phyloP scores from a whole-genome alignment of 129 eudicot species.

The Scalesia atractyloides region DNA sequence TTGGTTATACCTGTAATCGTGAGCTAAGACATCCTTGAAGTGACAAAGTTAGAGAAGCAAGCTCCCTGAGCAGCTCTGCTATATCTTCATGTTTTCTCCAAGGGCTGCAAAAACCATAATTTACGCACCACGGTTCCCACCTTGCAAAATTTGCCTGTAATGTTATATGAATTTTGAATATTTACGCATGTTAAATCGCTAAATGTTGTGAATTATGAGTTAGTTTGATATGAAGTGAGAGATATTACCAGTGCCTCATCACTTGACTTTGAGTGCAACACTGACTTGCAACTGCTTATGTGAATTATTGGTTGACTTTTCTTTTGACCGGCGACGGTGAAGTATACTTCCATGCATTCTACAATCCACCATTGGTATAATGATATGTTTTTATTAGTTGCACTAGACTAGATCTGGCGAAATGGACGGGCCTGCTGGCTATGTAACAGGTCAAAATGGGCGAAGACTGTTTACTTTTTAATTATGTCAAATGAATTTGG shows the following conservation, averaged over 20 bases:
- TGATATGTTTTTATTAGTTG: neutral
- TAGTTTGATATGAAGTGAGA: neutral
- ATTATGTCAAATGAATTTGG: neutral
- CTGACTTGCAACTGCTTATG: slow-evolving; percentile 56
- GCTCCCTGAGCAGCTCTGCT: slow-evolving; percentile 54
- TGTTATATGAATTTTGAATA: neutral
- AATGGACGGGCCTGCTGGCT: neutral
- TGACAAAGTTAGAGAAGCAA: slow-evolving; percentile 51
- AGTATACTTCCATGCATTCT: slow-evolving; percentile 60
- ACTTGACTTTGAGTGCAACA: slow-evolving; percentile 64
- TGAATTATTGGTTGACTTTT: slow-evolving; percentile 37
- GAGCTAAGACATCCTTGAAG: slow-evolving; percentile 58
- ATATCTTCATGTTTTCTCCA: slow-evolving; percentile 57
- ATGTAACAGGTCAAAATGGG: neutral
- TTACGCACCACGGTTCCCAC: slow-evolving; percentile 74
- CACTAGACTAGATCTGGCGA: neutral
- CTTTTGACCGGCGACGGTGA: slow-evolving; percentile 34
- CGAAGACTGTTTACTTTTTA: too few relatives aligned
- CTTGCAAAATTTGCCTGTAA: slow-evolving; percentile 53
- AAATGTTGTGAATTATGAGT: neutral
- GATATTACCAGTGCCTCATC: slow-evolving; percentile 72
- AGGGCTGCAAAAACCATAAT: slow-evolving; percentile 53
- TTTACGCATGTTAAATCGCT: neutral
- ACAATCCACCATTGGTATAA: neutral
- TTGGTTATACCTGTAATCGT: slow-evolving; percentile 45